Percentiles rank a stretch among this genome's conserved stretches.
phyloP scores from a whole-genome alignment of 768 basidiomycete genomes.

The Lentinula boryana region DNA sequence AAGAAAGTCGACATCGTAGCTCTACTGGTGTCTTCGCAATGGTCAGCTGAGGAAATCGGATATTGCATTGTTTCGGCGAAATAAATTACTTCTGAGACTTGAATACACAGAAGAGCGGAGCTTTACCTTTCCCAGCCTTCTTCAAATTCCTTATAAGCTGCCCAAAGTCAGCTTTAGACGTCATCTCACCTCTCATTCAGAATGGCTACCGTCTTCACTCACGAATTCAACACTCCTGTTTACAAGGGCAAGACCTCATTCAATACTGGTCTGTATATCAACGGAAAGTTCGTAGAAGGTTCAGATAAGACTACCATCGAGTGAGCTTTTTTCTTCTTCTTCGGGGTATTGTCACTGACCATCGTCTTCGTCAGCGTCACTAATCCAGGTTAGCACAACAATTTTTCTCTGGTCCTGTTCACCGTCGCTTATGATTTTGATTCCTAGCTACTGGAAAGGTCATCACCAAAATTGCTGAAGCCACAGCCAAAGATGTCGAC shows the following conservation, averaged over 20 bases:
- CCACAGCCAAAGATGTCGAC: conserved; percentile 56
- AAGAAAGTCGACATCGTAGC: neutral
- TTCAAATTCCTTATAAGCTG: neutral
- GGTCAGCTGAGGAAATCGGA: no score
- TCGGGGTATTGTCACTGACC: conserved; percentile 17
- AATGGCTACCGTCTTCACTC: neutral
- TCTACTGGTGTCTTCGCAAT: no score
- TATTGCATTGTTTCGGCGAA: no score
- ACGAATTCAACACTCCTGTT: conserved; percentile 30
- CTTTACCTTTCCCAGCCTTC: neutral
- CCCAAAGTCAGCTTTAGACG: neutral
- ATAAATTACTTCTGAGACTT: no score
- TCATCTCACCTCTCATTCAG: neutral
- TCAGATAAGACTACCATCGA: conserved; percentile 51
- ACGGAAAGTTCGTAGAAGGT: conserved; percentile 61
- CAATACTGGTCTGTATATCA: conserved; percentile 63
- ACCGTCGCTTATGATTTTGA: conserved; percentile 12
- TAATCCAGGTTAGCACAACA: conserved; percentile 29
- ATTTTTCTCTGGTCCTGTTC: neutral
- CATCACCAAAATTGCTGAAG: conserved; percentile 45
- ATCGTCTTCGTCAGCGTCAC: conserved; percentile 34
- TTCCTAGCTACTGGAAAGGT: conserved; percentile 49
- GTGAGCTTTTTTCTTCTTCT: conserved; percentile 30
- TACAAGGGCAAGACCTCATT: conserved; percentile 42
- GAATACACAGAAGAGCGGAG: no score